Evolutionary conservation across 768 basidiomycete genomes (phyloP), one percentile per base, ranked within the genome.

Genomic region (Chlorophyllum brunneum): DNA sequence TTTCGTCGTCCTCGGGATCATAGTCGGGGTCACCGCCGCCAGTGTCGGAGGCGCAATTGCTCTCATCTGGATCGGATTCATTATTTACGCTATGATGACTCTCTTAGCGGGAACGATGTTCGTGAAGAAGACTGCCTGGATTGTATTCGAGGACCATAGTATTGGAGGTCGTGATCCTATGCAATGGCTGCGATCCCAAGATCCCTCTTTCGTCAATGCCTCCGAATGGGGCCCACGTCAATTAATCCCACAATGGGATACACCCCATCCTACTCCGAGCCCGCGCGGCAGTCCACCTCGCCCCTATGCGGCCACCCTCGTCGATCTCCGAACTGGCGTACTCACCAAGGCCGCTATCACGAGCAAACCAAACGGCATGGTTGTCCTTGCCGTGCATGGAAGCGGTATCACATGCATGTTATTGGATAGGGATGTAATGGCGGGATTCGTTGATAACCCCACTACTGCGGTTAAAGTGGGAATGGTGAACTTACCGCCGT

Each of bases 321-420:
- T 57, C 15, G 58, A 55, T 20, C 42, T 55, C 3, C 22, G 31
- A 30, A 50, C 49, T 9, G 38, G 53, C 4, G 55, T 56, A 2
- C 20, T 37, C 8, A 52, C 47, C 22, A 47, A 44, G 11, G 48
- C 46, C 11, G 44, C 24, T 5, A 58, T 54, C 2, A 41, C 44
- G 16, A 44, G 43, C 8, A 15, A 20, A 15, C 51, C 55, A 4
- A 59, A 58, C 22, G 44, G 40, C n/a, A 39, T 59, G 43, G 48
- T 61, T 11, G 8, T 45, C 6, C 40, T 61, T 8, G 59, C 59
- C 5, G 40, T 61, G 5, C 59, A 61, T 26, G 59, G 59, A 16
- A 54, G 54, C 29, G 61, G 61, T 1, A 51, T 61, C 15, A 60
- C 62, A 1, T 61, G 61, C 33, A 62, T 63, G 57, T 44, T 63